Evolutionary conservation across 495 filamentous ascomycete species (phyloP).

Genomic region (Geoglossum glabrum): DNA sequence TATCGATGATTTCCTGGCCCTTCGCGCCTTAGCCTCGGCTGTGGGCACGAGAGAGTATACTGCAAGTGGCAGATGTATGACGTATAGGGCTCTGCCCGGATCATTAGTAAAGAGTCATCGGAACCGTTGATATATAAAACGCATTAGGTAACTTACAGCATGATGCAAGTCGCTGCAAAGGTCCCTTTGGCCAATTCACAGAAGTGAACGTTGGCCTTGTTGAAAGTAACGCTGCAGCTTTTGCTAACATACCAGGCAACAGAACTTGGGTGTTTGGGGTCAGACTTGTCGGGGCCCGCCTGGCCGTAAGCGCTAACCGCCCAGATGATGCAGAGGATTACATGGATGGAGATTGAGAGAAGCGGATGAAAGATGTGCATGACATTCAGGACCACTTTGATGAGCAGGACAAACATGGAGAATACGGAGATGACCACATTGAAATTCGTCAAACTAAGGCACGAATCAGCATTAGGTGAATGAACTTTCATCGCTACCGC

Average conservation of each 20-base stretch:
- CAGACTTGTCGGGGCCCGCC: slow-evolving; percentile 59
- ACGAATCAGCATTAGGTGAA: slow-evolving; percentile 6
- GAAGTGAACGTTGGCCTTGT: slow-evolving; percentile 34
- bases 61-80: slow-evolving; percentile 12
- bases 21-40: slow-evolving; percentile 10
- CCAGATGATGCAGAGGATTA: slow-evolving; percentile 40
- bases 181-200: slow-evolving; percentile 59
- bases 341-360: slow-evolving; percentile 37
- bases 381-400: slow-evolving; percentile 44
- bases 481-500: too few species aligned
- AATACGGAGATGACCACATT: slow-evolving; percentile 70
- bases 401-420: slow-evolving; percentile 44
- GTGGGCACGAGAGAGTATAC: slow-evolving; percentile 17
- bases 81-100: slow-evolving; percentile 14
- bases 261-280: slow-evolving; percentile 44
- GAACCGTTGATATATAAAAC: not conserved
- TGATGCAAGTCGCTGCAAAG: slow-evolving; percentile 48
- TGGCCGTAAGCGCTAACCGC: slow-evolving; percentile 49
- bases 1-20: slow-evolving; percentile 3
- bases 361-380: slow-evolving; percentile 56
- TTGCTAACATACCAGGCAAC: slow-evolving; percentile 73
- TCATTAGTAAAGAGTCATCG: not conserved
- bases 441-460: slow-evolving; percentile 47
- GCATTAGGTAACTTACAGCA: slow-evolving; percentile 41
- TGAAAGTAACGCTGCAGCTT: slow-evolving; percentile 43